Conservation (phyloP, 805 yeast genomes). For the Candida sphagnicola region DNA sequence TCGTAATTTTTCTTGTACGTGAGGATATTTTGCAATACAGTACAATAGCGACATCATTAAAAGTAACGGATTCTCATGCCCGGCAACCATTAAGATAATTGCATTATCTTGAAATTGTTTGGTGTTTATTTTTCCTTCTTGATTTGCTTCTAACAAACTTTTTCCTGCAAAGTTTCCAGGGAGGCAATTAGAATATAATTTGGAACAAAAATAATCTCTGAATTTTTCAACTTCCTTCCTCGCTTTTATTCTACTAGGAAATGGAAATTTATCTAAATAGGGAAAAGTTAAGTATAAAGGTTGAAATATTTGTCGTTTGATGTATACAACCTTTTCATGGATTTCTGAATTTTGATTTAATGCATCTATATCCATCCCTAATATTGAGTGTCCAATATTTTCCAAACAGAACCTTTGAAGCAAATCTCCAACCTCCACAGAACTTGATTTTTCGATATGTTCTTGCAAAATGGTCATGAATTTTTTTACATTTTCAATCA, state of each 20-base stretch:
- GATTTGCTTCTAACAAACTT: constrained; percentile 36
- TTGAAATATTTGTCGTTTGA: constrained; percentile 51
- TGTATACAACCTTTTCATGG: constrained; percentile 36
- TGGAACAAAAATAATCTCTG: constrained; percentile 26
- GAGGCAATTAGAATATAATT: constrained; percentile 23
- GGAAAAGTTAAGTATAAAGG: constrained; percentile 56
- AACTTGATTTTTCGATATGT: constrained; percentile 7
- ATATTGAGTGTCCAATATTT: constrained; percentile 45
- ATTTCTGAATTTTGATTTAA: constrained; percentile 27
- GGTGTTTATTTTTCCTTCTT: constrained; percentile 32
- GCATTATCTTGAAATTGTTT: constrained; percentile 52
- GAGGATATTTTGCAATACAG: constrained; percentile 40
- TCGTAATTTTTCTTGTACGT: constrained; percentile 29
- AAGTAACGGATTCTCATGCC: constrained; percentile 61
- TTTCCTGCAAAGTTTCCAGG: constrained; percentile 33
- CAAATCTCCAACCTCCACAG: constrained; percentile 31
- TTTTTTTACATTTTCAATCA: constrained; percentile 33
- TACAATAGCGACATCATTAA: constrained; percentile 45
- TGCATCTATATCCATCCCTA: constrained; percentile 47
- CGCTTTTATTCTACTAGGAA: constrained; percentile 44
- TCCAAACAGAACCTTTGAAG: constrained; percentile 46
- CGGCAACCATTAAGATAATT: constrained; percentile 54
- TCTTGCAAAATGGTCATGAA: constrained; percentile 24
- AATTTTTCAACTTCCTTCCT: constrained; percentile 40
- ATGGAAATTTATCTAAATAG: constrained; percentile 45